Conservation (phyloP, 2,329 filamentous ascomycete species). For the Pseudogymnoascus sp. region DNA sequence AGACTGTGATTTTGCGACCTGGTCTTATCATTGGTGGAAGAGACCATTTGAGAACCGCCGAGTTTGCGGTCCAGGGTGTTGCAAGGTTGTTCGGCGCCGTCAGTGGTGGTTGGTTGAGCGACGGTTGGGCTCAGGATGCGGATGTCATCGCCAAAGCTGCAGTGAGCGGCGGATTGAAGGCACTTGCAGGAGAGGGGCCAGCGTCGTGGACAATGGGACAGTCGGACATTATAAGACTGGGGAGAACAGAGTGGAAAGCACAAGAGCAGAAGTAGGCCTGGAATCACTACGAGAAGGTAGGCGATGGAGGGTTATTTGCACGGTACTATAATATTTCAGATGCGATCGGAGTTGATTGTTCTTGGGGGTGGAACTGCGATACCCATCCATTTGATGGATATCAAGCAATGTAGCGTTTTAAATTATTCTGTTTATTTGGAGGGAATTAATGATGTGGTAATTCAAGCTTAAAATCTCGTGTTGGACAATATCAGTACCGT, state of each 20-base stretch:
- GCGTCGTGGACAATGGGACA: constrained; percentile 41
- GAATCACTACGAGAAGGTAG: neutral
- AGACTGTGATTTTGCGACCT: constrained; percentile 65
- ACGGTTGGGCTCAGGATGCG: constrained; percentile 59
- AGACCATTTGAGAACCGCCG: constrained; percentile 50
- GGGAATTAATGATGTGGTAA: neutral
- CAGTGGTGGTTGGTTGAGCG: constrained; percentile 43
- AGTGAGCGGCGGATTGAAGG: constrained; percentile 39
- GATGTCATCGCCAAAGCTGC: constrained; percentile 50
- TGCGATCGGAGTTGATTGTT: neutral
- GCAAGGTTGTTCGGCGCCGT: constrained; percentile 49
- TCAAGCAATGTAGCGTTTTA: neutral
- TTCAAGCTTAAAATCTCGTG: neutral
- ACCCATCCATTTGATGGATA: neutral
- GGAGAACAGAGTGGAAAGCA: constrained; percentile 34
- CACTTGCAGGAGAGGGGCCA: constrained; percentile 32
- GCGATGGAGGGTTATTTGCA: neutral
- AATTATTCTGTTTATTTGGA: neutral
- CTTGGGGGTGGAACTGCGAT: neutral
- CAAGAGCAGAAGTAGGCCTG: neutral
- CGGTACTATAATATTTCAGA: neutral
- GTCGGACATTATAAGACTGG: constrained; percentile 43
- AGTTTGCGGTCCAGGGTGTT: constrained; percentile 47
- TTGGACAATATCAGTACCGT: neutral
- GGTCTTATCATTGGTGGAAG: constrained; percentile 68